A percentile compares a stretch with the other conserved stretches of the same genome.
Conservation (phyloP, 2,329 filamentous ascomycete species). For the Talaromyces albobiverticillius region DNA sequence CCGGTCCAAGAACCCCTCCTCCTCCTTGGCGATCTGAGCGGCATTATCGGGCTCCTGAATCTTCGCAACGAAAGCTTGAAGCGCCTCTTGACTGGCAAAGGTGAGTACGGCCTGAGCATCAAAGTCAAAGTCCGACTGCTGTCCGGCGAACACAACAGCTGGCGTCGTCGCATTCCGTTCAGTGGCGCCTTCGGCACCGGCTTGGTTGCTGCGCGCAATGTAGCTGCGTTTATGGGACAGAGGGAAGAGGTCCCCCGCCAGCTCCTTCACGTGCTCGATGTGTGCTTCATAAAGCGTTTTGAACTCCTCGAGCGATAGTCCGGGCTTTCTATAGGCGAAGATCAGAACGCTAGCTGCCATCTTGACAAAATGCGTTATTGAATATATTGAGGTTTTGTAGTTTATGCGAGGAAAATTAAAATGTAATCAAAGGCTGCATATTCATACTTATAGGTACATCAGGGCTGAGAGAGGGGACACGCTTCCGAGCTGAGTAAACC, state of each 20-base stretch:
- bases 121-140: constrained; percentile 21
- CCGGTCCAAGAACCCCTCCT: constrained; percentile 22
- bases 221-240: constrained; percentile 21
- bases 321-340: constrained; percentile 20
- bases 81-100: constrained; percentile 19
- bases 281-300: constrained; percentile 23
- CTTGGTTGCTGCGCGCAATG: constrained; percentile 16
- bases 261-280: constrained; percentile 18
- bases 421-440: no score
- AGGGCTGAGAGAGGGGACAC: no score
- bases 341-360: constrained; percentile 1
- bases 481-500: no score
- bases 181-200: constrained; percentile 10
- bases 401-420: background rate
- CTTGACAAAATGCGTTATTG: background rate
- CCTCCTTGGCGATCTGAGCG: constrained; percentile 21
- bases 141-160: constrained; percentile 16
- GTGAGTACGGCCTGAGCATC: constrained; percentile 21
- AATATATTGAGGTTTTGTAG: no score
- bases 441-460: no score
- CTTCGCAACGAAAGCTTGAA: constrained; percentile 19
- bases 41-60: constrained; percentile 17
- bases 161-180: constrained; percentile 20
- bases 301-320: constrained; percentile 21
- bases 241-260: constrained; percentile 20